Evolutionary conservation across 495 filamentous ascomycete species (phyloP).

Genomic region (Tuber umbilicatum): DNA sequence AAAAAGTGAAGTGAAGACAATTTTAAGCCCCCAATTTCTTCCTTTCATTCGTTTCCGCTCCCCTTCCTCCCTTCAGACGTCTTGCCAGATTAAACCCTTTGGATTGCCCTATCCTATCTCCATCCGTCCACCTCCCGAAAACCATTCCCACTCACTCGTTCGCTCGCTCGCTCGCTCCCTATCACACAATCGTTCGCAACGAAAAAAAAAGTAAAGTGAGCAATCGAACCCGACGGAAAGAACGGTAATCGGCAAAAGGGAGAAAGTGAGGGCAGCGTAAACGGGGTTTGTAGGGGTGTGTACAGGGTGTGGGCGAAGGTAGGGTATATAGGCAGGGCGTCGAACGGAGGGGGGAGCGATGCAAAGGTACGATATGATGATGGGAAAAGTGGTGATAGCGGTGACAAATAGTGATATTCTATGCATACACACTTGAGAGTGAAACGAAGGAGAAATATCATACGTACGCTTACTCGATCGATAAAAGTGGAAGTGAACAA

Average conservation of each 20-base stretch:
- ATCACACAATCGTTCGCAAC: slow-evolving; percentile 1
- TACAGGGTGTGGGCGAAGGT: neutral
- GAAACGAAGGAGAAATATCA: neutral
- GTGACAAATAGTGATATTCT: neutral
- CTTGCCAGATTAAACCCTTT: neutral
- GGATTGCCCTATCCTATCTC: neutral
- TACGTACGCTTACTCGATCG: slow-evolving; percentile 2
- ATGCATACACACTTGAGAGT: neutral
- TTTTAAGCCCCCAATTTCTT: neutral
- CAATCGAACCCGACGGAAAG: neutral
- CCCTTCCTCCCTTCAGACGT: neutral
- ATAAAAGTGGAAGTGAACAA: neutral
- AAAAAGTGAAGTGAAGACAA: neutral
- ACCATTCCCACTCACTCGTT: neutral
- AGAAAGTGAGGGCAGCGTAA: neutral
- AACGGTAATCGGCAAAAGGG: neutral
- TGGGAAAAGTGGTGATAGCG: neutral
- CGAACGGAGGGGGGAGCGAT: neutral
- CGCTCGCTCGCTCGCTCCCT: neutral
- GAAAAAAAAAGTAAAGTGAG: neutral
- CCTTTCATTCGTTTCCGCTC: neutral
- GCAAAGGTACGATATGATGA: neutral
- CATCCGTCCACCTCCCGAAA: neutral
- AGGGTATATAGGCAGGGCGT: neutral
- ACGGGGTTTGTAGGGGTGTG: neutral